Conservation (phyloP, 371 early-diverging fungal species). For the Lichtheimia hyalospora region DNA sequence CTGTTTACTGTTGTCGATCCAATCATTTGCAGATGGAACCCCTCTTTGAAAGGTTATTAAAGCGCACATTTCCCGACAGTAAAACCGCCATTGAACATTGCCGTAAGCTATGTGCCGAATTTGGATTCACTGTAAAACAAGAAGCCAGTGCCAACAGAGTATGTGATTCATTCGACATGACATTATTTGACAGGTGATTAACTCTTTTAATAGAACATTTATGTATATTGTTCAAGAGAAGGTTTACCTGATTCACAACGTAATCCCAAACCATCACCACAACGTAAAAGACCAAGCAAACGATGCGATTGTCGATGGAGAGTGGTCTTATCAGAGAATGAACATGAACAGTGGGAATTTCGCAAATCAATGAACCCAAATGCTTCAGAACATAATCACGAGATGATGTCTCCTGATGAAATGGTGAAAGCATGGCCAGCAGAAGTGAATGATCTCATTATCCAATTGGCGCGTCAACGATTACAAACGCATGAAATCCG, state of each 20-base stretch:
- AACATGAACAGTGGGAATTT: conserved; percentile 51
- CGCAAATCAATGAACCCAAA: conserved; percentile 55
- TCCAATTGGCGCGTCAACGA: conserved; percentile 38
- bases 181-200: conserved; percentile 1
- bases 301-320: conserved; percentile 62
- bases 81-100: conserved; percentile 37
- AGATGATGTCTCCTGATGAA: conserved; percentile 46
- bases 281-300: conserved; percentile 54
- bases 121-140: conserved; percentile 40
- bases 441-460: conserved; percentile 45
- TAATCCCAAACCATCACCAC: conserved; percentile 47
- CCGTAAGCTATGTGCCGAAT: conserved; percentile 31
- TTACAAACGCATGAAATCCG: conserved; percentile 58
- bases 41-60: conserved; percentile 32
- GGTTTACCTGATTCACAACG: conserved; percentile 55
- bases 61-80: conserved; percentile 33
- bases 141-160: conserved; percentile 40
- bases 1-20: background rate
- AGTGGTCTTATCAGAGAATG: conserved; percentile 51
- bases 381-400: conserved; percentile 60
- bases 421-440: conserved; percentile 53
- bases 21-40: conserved; percentile 34
- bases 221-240: conserved; percentile 60
- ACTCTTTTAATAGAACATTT: conserved; percentile 25
- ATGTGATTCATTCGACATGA: conserved; percentile 12